phyloP scores from a whole-genome alignment of 495 filamentous ascomycete species.

The Halenospora varia region DNA sequence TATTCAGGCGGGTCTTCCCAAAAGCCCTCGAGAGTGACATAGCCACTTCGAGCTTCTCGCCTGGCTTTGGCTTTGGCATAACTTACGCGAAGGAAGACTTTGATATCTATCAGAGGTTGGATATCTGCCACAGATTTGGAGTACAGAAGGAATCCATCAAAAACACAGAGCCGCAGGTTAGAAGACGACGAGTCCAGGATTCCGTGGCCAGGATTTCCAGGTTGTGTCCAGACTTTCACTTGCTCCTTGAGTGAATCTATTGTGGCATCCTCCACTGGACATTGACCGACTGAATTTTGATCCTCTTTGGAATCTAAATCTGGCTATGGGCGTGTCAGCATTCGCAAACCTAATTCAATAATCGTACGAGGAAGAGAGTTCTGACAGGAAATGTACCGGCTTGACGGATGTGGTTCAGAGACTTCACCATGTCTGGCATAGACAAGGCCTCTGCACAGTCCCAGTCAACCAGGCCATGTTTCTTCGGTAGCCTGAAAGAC shows the following conservation, averaged over 20 bases:
- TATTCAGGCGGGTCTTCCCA: slow-evolving; percentile 94
- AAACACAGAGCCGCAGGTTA: slow-evolving; percentile 46
- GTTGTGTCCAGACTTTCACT: slow-evolving; percentile 38
- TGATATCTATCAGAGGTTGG: slow-evolving; percentile 61
- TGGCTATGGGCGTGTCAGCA: slow-evolving; percentile 32
- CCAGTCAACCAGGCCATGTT: slow-evolving; percentile 71
- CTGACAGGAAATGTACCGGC: slow-evolving; percentile 61
- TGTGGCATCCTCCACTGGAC: slow-evolving; percentile 36
- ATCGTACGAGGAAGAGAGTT: slow-evolving; percentile 14
- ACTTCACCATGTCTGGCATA: slow-evolving; percentile 53
- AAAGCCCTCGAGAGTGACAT: slow-evolving; percentile 86
- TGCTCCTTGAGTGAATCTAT: slow-evolving; percentile 35
- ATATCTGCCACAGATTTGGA: slow-evolving; percentile 39
- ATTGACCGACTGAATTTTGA: slow-evolving; percentile 56
- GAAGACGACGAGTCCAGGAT: slow-evolving; percentile 3
- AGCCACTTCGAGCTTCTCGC: slow-evolving; percentile 70
- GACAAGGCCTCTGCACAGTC: slow-evolving; percentile 76
- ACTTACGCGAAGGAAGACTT: slow-evolving; percentile 67
- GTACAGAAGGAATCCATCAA: slow-evolving; percentile 87
- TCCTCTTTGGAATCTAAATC: slow-evolving; percentile 71
- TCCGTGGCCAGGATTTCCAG: slow-evolving; percentile 30
- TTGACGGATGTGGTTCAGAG: slow-evolving; percentile 58
- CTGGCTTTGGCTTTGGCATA: slow-evolving; percentile 57
- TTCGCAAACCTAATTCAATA: slow-evolving; percentile 4
- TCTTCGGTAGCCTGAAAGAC: slow-evolving; percentile 38